These are phyloP conservation scores for Chytriomyces sp. DNA, from an alignment of 192 early-diverging fungal genomes.

Conservation along the genomic window DNA sequence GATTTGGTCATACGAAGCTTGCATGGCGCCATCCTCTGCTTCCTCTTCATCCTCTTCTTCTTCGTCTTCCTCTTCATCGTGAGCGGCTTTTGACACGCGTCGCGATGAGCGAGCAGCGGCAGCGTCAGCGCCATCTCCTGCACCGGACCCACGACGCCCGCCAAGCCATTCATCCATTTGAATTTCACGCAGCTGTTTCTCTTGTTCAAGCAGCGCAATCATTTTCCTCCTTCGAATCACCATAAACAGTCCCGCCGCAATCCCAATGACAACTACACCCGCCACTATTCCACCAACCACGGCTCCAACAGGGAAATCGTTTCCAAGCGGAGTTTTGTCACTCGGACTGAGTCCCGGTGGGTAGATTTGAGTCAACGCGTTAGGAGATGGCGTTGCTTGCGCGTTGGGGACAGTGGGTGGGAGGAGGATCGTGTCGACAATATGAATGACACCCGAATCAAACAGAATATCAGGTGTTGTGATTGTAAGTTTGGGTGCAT, in stretches of 20 bases:
- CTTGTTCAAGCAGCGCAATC: constrained; percentile 24
- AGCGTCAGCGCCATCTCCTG: not conserved
- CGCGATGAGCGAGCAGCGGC: not conserved
- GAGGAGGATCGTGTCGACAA: constrained; percentile 38
- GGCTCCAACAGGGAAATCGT: constrained; percentile 33
- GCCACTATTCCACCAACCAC: constrained; percentile 35
- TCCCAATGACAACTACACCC: constrained; percentile 19
- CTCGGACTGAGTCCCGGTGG: constrained; percentile 15
- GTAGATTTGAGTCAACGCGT: constrained; percentile 28
- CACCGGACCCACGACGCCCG: not conserved
- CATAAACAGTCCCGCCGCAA: constrained; percentile 8
- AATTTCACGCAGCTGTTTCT: constrained; percentile 25
- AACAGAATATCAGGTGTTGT: constrained; percentile 31
- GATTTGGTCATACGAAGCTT: constrained; percentile 31
- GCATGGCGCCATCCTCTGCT: constrained; percentile 6
- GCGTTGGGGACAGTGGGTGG: constrained; percentile 29
- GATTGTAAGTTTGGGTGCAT: constrained; percentile 20
- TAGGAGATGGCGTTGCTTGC: constrained; percentile 8
- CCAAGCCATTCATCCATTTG: constrained; percentile 14
- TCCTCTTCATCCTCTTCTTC: constrained; percentile 36
- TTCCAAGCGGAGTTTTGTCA: constrained; percentile 11
- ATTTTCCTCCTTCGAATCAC: constrained; percentile 26
- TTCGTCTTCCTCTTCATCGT: constrained; percentile 21
- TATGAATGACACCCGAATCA: constrained; percentile 41
- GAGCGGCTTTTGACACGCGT: not conserved